A percentile compares a stretch with the other conserved stretches of the same genome.
These are phyloP conservation scores for Aspergillus ostianus DNA, from an alignment of 495 filamentous ascomycete species.

Conservation along the genomic window DNA sequence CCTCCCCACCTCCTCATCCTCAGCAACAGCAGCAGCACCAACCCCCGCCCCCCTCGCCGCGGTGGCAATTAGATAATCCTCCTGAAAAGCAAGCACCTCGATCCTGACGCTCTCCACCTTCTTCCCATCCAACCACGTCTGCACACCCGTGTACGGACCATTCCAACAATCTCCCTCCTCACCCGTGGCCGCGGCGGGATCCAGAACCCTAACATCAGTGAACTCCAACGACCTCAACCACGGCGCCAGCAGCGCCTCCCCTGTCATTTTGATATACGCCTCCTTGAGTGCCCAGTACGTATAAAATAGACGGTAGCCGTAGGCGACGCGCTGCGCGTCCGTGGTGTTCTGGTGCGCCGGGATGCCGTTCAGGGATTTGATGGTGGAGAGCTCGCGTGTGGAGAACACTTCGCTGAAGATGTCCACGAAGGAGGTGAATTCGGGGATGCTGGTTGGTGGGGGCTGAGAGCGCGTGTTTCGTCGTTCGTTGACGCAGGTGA, in stretches of 20 bases:
- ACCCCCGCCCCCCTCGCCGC: slow-evolving; percentile 38
- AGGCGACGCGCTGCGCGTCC: slow-evolving; percentile 37
- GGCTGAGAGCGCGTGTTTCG: slow-evolving; percentile 35
- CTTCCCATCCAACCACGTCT: slow-evolving; percentile 50
- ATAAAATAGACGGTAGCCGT: slow-evolving; percentile 75
- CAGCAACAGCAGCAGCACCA: not conserved
- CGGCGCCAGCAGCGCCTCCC: slow-evolving; percentile 76
- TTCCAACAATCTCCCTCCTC: slow-evolving; percentile 38
- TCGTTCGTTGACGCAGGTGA: slow-evolving; percentile 71
- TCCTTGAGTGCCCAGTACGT: slow-evolving; percentile 87
- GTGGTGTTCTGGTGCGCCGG: slow-evolving; percentile 27
- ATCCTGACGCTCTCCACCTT: slow-evolving; percentile 53
- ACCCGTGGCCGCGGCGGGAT: slow-evolving; percentile 17
- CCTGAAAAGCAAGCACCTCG: slow-evolving; percentile 59
- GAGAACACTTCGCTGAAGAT: slow-evolving; percentile 81
- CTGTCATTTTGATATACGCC: slow-evolving; percentile 91
- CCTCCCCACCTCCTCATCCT: not conserved
- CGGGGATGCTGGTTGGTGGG: slow-evolving; percentile 38
- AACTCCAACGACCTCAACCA: slow-evolving; percentile 76
- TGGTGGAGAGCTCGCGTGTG: slow-evolving; percentile 51
- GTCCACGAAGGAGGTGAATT: slow-evolving; percentile 67
- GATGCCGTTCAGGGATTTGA: slow-evolving; percentile 44
- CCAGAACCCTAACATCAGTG: slow-evolving; percentile 58
- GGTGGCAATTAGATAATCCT: slow-evolving; percentile 61
- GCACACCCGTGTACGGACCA: slow-evolving; percentile 48